Evolutionary conservation across 306 rosid species (phyloP), one percentile per base, ranked within the genome.

Genomic region (Macrotyloma uniflorum): DNA sequence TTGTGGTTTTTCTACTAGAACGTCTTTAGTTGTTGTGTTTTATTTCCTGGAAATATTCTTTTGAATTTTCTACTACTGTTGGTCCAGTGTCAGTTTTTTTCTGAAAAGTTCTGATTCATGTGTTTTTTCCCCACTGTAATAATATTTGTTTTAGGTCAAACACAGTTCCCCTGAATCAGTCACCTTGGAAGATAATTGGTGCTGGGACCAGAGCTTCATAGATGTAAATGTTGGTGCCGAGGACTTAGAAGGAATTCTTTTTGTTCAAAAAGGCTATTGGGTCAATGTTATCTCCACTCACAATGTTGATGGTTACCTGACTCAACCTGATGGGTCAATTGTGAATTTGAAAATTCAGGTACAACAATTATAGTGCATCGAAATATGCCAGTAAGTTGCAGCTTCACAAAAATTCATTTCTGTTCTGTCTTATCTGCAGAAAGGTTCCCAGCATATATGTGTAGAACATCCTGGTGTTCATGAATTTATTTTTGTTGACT

Each of bases 201-300:
- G 99, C 89, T 96, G 99, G 99, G 89, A 91, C 79, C 87, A 82
- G 75, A 91, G 86, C 86, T 87, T 69, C 76, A 65, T 91, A 70
- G 91, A 93, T 77, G 82, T 93, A 71, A 87, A 87, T 80, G 86
- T 90, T 83, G 98, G 98, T 51, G 89, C 86, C 45, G 98, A 91
- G 58, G 97, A 90, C 77, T 77, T 93, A 3, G 80, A 90, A 28
- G 98, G 94, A 78, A 72, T 96, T 79, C 46, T 78, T 43, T 91
- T 96, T 84, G 87, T 88, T 80, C 99, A 96, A 80, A 96, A 90
- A 78, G 99, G 99, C 61, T 96, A 88, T 76, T 81, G 92, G 96
- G 89, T 91, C 84, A 88, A 86, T 82, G 70, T 91, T 51, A 77
- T 91, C 82, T 91, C 98, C 82, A 88, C 96, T 73, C 99, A 96